phyloP scores from a whole-genome alignment of 2,329 filamentous ascomycete species.

The Cladosporium sp. region DNA sequence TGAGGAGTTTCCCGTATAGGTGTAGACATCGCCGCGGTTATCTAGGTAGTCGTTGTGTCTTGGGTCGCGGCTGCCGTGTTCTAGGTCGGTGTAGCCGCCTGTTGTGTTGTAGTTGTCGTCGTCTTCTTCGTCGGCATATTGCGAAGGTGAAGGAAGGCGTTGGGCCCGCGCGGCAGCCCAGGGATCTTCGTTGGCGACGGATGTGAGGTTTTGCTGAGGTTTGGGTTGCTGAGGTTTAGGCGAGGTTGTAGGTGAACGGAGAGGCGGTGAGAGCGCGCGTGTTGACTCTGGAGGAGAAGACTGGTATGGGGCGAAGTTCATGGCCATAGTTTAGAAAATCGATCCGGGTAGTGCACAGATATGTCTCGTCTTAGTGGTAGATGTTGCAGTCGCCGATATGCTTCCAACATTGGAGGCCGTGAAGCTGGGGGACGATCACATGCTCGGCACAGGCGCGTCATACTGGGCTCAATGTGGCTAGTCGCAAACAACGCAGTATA shows the following conservation, averaged over 20 bases:
- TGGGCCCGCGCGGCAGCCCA: constrained; percentile 38
- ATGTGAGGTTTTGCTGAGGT: constrained; percentile 25
- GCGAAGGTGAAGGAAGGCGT: constrained; percentile 36
- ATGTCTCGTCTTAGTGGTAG: too few relatives aligned
- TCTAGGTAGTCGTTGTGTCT: constrained; percentile 28
- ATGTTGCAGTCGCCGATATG: too few relatives aligned
- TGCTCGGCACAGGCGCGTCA: too few relatives aligned
- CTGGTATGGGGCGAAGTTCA: constrained; percentile 98
- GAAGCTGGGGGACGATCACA: too few relatives aligned
- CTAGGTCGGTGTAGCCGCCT: constrained; percentile 24
- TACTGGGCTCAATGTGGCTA: too few relatives aligned
- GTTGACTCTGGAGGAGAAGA: constrained; percentile 81
- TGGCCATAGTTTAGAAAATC: constrained; percentile 42
- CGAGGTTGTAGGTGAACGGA: constrained; percentile 55
- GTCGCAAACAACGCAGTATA: too few relatives aligned
- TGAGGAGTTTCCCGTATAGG: constrained; percentile 46
- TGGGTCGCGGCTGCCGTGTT: constrained; percentile 27
- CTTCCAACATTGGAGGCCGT: too few relatives aligned
- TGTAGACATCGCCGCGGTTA: constrained; percentile 15
- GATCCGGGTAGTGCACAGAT: too few relatives aligned
- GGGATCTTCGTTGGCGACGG: constrained; percentile 32
- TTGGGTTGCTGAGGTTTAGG: constrained; percentile 33
- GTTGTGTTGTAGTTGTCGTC: constrained; percentile 15
- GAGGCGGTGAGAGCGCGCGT: constrained; percentile 67
- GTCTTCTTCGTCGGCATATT: constrained; percentile 25